Conservation (phyloP, 495 filamentous ascomycete species). For the Aspergillus indologenus region DNA sequence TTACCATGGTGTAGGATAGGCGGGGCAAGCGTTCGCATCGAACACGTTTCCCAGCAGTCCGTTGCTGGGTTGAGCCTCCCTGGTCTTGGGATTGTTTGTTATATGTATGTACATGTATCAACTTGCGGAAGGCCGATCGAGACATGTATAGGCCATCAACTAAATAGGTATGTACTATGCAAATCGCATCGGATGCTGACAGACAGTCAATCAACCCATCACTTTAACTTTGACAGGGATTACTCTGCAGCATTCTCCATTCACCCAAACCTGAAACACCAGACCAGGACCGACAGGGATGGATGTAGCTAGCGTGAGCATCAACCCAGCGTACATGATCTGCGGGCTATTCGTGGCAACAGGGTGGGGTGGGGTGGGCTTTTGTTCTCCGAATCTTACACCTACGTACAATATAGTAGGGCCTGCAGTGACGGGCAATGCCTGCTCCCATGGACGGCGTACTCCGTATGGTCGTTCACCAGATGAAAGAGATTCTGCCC, state of each 20-base stretch:
- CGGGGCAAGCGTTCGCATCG: too few species aligned
- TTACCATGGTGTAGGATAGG: too few species aligned
- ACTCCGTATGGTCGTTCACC: background rate
- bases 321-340: slow-evolving; percentile 3
- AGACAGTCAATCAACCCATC: background rate
- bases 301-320: background rate
- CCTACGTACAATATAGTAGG: too few species aligned
- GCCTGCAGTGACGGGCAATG: background rate
- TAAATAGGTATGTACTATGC: too few species aligned
- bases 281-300: background rate
- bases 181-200: too few species aligned
- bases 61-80: too few species aligned
- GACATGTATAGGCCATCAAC: too few species aligned
- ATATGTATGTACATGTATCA: too few species aligned
- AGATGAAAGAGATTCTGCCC: background rate
- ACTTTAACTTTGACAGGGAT: slow-evolving; percentile 3
- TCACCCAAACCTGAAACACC: slow-evolving; percentile 6
- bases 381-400: background rate
- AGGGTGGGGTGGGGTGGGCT: background rate
- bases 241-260: background rate
- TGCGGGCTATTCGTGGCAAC: slow-evolving; percentile 5
- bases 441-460: background rate
- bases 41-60: too few species aligned
- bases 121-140: too few species aligned
- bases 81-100: too few species aligned